Conservation (phyloP, 176 grass and related monocot species). For the Secale cereale region DNA sequence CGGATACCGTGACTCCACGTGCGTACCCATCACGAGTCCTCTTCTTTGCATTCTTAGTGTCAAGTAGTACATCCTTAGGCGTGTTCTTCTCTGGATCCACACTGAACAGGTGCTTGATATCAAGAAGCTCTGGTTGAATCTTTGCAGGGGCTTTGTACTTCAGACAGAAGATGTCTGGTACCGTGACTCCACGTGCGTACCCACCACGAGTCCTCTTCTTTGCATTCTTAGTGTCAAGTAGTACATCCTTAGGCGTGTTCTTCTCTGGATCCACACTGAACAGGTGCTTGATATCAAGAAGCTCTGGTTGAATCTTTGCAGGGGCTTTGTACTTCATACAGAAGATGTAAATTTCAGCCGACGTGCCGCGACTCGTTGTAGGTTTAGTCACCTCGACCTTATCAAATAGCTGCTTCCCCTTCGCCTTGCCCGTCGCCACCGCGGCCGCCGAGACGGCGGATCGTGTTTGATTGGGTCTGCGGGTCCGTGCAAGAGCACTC, state of each 20-base stretch:
- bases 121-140: conserved; percentile 89
- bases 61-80: conserved; percentile 59
- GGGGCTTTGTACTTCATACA: conserved; percentile 80
- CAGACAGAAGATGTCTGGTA: conserved; percentile 65
- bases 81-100: conserved; percentile 52
- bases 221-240: no score
- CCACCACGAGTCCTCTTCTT: no score
- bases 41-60: conserved; percentile 55
- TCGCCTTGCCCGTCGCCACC: conserved; percentile 70
- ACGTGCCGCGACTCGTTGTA: conserved; percentile 40
- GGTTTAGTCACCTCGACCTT: conserved; percentile 90
- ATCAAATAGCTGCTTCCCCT: no score
- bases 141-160: conserved; percentile 88
- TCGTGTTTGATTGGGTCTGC: no score
- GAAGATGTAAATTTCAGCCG: conserved; percentile 75
- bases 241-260: conserved; percentile 53
- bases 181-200: no score
- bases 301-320: conserved; percentile 88
- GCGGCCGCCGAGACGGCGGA: no score
- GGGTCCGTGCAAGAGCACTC: no score
- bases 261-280: conserved; percentile 70
- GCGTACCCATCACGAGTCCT: conserved; percentile 65
- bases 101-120: conserved; percentile 87
- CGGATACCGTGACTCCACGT: conserved; percentile 51
- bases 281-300: conserved; percentile 84